Percentiles rank a stretch among this genome's conserved stretches.
These are phyloP conservation scores for Haplographium delicatum DNA, from an alignment of 495 filamentous ascomycete species.

Conservation along the genomic window DNA sequence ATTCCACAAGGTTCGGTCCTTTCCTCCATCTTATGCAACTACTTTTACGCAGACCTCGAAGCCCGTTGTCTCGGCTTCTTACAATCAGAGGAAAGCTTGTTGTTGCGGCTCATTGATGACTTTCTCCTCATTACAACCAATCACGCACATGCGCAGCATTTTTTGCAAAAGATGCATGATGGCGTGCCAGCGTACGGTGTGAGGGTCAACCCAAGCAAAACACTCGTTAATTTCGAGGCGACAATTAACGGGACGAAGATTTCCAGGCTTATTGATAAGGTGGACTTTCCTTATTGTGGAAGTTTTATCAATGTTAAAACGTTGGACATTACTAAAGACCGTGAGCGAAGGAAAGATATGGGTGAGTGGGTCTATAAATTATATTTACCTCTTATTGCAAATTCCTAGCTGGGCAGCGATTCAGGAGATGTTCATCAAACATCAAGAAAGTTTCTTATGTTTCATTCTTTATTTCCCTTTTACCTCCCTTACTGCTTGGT, in stretches of 20 bases:
- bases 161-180: constrained; percentile 71
- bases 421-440: too few relatives aligned
- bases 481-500: neutral
- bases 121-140: constrained; percentile 83
- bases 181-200: constrained; percentile 79
- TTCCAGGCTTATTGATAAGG: constrained; percentile 39
- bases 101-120: constrained; percentile 85
- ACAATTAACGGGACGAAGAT: constrained; percentile 50
- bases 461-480: too few relatives aligned
- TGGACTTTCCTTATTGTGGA: constrained; percentile 83
- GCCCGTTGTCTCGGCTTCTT: constrained; percentile 61
- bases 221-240: constrained; percentile 79
- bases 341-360: constrained; percentile 16
- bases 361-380: constrained; percentile 14
- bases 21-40: constrained; percentile 83
- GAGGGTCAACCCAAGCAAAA: constrained; percentile 69
- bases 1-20: constrained; percentile 92
- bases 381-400: neutral
- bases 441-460: too few relatives aligned
- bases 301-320: constrained; percentile 67
- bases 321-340: constrained; percentile 52
- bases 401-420: neutral
- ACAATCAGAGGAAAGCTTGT: constrained; percentile 48
- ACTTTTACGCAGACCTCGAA: constrained; percentile 90
- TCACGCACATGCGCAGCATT: constrained; percentile 54